Base-by-base conservation (phyloP, 768 basidiomycete genomes). In the Mycena venus region DNA sequence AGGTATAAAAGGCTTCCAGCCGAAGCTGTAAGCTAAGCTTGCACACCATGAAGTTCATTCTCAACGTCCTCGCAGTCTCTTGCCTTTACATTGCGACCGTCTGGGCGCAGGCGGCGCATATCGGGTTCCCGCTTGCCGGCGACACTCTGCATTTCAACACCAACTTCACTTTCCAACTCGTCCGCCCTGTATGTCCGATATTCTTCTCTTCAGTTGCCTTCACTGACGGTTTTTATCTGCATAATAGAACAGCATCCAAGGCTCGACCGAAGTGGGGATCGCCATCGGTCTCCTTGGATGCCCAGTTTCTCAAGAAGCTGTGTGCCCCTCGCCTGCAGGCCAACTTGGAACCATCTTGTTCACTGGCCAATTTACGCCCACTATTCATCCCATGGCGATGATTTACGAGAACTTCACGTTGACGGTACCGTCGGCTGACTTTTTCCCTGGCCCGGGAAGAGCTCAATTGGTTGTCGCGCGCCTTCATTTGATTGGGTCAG, bases 361-460 rank as follows among this genome's bases (percentile, higher is more conserved):
- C 59, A 55, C 47, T 29, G 73, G 73, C 40, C 55, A 9, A 27
- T 75, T 75, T 36, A 23, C 47, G 0, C 68, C 73, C 23, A 62
- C 64, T 7, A 17, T 55, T 15, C 63, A 60, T 25, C 40, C 29
- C 0, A 66, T 70, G 56, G 55, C n/a, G n/a, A 51, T 23, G 68
- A 21, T 65, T 32, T 75, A 75, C 59, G 63, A 75, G 49, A 75
- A 70, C 63, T 65, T 75, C 56, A 75, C 73, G 25, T 15, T 75
- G 64, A 55, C 66, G 14, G 65, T 59, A 4, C 65, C 72, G 21
- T 8, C 63, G 7, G 34, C 53, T 2, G 68, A 59, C 17, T 60
- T 53, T 17, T 67, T 67, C 38, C n/a, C 42, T 17, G 53, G 36
- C 4, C 1, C 67, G 29, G 58, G 68, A 17, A 62, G 34, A 38